Conservation (phyloP, 495 filamentous ascomycete species). For the Cercophora newfieldiana region DNA sequence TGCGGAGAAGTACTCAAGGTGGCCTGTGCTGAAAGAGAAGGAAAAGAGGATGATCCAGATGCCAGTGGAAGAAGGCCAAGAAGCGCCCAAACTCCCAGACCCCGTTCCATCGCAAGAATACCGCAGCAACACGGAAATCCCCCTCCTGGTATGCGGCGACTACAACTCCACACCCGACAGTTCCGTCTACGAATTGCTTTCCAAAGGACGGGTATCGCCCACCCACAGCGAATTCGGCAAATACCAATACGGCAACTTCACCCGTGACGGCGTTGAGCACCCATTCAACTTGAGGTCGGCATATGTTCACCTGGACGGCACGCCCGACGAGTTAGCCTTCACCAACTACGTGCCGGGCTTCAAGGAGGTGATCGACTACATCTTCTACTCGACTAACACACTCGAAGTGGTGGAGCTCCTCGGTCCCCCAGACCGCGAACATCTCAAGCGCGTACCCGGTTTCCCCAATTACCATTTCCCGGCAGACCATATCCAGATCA, state of each 20-base stretch:
- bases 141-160: constrained; percentile 88
- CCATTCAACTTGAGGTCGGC: constrained; percentile 91
- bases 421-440: constrained; percentile 86
- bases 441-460: constrained; percentile 85
- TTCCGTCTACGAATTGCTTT: constrained; percentile 84
- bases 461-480: constrained; percentile 98
- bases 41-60: constrained; percentile 76
- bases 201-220: constrained; percentile 67
- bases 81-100: constrained; percentile 39
- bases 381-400: constrained; percentile 93
- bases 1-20: constrained; percentile 77
- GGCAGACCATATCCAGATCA: constrained; percentile 90
- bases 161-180: constrained; percentile 88
- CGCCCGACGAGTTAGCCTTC: constrained; percentile 79
- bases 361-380: constrained; percentile 89
- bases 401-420: constrained; percentile 84
- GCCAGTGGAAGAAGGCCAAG: constrained; percentile 50
- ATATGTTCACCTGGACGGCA: constrained; percentile 65
- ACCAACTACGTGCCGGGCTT: constrained; percentile 96
- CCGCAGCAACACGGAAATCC: constrained; percentile 78
- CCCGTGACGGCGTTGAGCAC: constrained; percentile 84
- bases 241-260: constrained; percentile 83
- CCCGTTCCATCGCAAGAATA: constrained; percentile 68
- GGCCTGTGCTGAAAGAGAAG: constrained; percentile 72
- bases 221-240: constrained; percentile 75